Evolutionary conservation across 2,329 filamentous ascomycete species (phyloP), one percentile per base, ranked within the genome.

Genomic region (Pseudogymnoascus sp.): DNA sequence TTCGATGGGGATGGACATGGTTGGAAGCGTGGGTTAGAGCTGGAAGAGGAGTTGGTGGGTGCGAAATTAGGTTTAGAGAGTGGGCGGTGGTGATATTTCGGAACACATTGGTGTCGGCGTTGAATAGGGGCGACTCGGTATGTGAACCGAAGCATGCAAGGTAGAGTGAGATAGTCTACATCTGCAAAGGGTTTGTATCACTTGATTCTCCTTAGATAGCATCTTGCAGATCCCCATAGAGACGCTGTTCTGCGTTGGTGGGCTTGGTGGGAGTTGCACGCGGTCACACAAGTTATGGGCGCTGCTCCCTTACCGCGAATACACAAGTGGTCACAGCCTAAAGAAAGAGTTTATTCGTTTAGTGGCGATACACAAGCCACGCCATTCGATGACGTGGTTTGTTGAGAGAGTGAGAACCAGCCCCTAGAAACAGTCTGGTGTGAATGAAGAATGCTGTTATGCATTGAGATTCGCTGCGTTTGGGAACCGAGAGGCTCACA

Each of bases 1-100:
- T n/a, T 60, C 33, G 28, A 8, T 60, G 41, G 5, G 68, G 63
- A 1, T 65, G 23, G 63, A 63, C 23, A 68, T 64, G 5, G 63
- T 65, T 0, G 66, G 66, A 16, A 5, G 11, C 18, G 45, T 7
- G 25, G 2, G 8, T 1, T 7, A 5, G n/a, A 55, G n/a, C 1
- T 55, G 12, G n/a, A 2, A 1, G 49, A 55, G 16, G 16, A n/a
- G 9, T 5, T 33, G 16, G 3, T 14, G 5, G 14, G 25, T 16
- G 4, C 0, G 5, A 31, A 12, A 16, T 52, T 2, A 4, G 6
- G 9, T 18, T 16, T 52, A 7, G 4, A 18, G n/a, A 52, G 8
- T 52, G 8, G 4, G 38, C 1, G 18, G 9, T 25, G 25, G 21
- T 31, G 21, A 23, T n/a, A 61, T 45, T 11, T 25, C 41, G 0